Percentiles rank a stretch among this genome's conserved stretches.
Conservation (phyloP, 768 basidiomycete genomes). For the Cubamyces sp. region DNA sequence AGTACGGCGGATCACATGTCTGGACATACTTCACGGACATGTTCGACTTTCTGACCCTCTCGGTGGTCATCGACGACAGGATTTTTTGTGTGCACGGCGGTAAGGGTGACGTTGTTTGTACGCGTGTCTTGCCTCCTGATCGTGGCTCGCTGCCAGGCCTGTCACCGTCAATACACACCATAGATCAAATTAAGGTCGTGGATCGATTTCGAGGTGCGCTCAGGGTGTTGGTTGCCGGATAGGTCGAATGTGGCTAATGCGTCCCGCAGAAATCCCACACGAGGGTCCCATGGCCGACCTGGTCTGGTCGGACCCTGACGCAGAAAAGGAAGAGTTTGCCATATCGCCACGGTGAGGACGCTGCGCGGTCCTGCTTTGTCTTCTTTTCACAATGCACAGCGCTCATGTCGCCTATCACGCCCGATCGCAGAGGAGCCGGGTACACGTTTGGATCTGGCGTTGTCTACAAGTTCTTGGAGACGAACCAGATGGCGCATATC, state of each 20-base stretch:
- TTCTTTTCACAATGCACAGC: slow-evolving; percentile 4
- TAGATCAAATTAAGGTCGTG: slow-evolving; percentile 99
- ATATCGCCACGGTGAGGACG: slow-evolving; percentile 88
- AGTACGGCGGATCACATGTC: slow-evolving; percentile 94
- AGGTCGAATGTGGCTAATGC: slow-evolving; percentile 21
- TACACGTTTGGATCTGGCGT: slow-evolving; percentile 99
- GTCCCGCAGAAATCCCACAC: slow-evolving; percentile 87
- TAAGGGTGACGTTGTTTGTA: slow-evolving; percentile 39
- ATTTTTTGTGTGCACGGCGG: slow-evolving; percentile 99
- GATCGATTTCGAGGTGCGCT: slow-evolving; percentile 91
- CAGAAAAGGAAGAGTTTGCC: slow-evolving; percentile 99
- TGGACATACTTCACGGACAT: slow-evolving; percentile 99
- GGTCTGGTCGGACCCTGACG: slow-evolving; percentile 99
- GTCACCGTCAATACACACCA: slow-evolving; percentile 97
- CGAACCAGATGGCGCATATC: slow-evolving; percentile 96
- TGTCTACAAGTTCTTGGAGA: slow-evolving; percentile 95
- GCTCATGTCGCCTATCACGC: background rate
- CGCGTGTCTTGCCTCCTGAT: slow-evolving; percentile 5
- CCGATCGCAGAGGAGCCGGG: slow-evolving; percentile 79
- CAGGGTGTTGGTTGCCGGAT: slow-evolving; percentile 14
- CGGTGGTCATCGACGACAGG: slow-evolving; percentile 97
- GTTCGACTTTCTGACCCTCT: slow-evolving; percentile 98
- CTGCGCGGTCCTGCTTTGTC: slow-evolving; percentile 12
- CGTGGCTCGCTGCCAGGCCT: slow-evolving; percentile 58
- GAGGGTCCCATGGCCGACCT: slow-evolving; percentile 99